Conservation (phyloP, 129 eudicot genomes). For the Arctium minus region DNA sequence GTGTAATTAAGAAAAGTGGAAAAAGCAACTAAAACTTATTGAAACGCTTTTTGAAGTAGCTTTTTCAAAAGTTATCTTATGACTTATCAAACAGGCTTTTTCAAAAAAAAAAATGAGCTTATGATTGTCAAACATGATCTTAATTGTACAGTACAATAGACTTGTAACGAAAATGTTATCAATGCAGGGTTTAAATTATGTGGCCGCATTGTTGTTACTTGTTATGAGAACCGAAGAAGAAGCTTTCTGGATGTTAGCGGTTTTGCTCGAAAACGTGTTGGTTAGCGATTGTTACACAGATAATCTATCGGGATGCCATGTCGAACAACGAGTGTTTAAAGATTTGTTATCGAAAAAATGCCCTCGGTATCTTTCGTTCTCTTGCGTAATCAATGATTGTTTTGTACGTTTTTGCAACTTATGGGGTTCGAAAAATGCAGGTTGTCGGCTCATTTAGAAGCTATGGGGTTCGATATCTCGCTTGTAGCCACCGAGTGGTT, state of each 20-base stretch:
- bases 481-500: slow-evolving; percentile 97
- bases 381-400: neutral
- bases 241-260: slow-evolving; percentile 98
- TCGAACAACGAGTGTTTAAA: slow-evolving; percentile 88
- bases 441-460: slow-evolving; percentile 81
- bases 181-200: slow-evolving; percentile 89
- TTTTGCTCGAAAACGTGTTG: slow-evolving; percentile 81
- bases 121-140: neutral
- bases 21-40: neutral
- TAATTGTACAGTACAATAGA: neutral
- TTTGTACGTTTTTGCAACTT: slow-evolving; percentile 1
- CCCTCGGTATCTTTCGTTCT: slow-evolving; percentile 49
- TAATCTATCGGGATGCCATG: slow-evolving; percentile 93
- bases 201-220: slow-evolving; percentile 83
- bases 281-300: slow-evolving; percentile 79
- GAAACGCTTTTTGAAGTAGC: neutral
- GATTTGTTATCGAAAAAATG: slow-evolving; percentile 79
- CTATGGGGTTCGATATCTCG: slow-evolving; percentile 83
- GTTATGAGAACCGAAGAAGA: slow-evolving; percentile 99
- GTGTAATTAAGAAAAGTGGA: neutral
- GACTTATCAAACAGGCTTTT: too few species aligned
- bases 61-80: too few species aligned
- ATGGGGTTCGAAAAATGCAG: slow-evolving; percentile 36
- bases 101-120: neutral
- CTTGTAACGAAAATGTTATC: neutral